These are phyloP conservation scores for Apostasia ramifera DNA, from an alignment of 106 monocot genomes.

Conservation along the genomic window DNA sequence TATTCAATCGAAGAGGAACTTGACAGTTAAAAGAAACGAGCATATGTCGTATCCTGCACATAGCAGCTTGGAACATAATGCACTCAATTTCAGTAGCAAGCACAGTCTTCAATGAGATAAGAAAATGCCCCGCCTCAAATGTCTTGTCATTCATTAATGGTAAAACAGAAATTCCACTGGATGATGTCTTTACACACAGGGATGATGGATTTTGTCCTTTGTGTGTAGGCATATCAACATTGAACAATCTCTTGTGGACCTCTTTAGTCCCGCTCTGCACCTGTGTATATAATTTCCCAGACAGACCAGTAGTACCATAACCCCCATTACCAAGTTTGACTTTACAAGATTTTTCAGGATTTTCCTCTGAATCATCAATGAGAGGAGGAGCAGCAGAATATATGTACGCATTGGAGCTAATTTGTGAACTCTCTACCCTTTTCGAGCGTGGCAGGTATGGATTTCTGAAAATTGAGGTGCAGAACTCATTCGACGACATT, in stretches of 20 bases:
- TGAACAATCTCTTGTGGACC: conserved; percentile 20
- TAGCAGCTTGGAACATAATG: conserved; percentile 78
- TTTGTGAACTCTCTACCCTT: conserved; percentile 44
- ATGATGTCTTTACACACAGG: conserved; percentile 31
- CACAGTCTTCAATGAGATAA: conserved; percentile 48
- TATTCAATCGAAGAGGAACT: conserved; percentile 27
- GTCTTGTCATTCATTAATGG: conserved; percentile 45
- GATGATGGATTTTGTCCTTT: conserved; percentile 35
- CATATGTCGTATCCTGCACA: conserved; percentile 79
- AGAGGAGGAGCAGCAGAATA: conserved; percentile 60
- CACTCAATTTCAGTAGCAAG: conserved; percentile 91
- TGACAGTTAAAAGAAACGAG: conserved; percentile 43
- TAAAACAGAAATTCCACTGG: conserved; percentile 15
- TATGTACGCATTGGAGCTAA: conserved; percentile 28
- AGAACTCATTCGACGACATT: conserved; percentile 30
- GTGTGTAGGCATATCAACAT: conserved; percentile 18
- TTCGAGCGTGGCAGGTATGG: conserved; percentile 76
- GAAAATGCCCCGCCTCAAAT: conserved; percentile 38
- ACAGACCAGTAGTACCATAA: conserved; percentile 13
- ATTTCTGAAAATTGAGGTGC: conserved; percentile 50
- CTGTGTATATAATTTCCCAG: conserved; percentile 44
- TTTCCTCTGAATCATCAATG: conserved; percentile 37
- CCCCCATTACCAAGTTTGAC: conserved; percentile 12
- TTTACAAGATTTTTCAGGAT: conserved; percentile 28
- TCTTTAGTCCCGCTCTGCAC: conserved; percentile 34